Evolutionary conservation across 768 basidiomycete genomes (phyloP).

Genomic region (Serendipita indica): DNA sequence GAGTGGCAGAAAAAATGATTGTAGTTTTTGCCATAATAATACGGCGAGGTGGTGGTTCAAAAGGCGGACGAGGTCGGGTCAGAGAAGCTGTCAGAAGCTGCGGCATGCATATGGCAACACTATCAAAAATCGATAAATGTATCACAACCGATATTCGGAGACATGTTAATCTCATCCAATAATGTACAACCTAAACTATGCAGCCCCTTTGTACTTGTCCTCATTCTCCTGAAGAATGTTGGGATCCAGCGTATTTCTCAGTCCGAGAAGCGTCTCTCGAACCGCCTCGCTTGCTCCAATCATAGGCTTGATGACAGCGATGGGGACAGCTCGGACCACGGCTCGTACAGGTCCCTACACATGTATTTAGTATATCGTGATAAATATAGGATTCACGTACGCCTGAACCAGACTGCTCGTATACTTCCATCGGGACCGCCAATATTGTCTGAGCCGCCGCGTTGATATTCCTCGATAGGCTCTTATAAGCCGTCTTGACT

Average conservation of each 20-base stretch:
- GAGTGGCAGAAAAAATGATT: not conserved
- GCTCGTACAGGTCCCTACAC: constrained; percentile 77
- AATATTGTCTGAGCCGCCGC: constrained; percentile 97
- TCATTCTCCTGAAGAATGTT: constrained; percentile 66
- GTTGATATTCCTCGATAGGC: constrained; percentile 70
- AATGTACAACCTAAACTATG: not conserved
- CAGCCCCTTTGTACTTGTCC: constrained; percentile 75
- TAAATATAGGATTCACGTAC: constrained; percentile 29
- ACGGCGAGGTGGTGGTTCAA: too few relatives aligned
- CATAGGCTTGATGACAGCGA: constrained; percentile 94
- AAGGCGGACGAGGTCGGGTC: too few relatives aligned
- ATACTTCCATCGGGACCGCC: constrained; percentile 99
- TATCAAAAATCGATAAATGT: too few relatives aligned
- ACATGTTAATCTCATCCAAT: not conserved
- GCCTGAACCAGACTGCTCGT: constrained; percentile 85
- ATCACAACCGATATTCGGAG: not conserved
- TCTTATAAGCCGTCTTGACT: constrained; percentile 80
- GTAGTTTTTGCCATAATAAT: constrained; percentile 6
- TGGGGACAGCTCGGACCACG: constrained; percentile 92
- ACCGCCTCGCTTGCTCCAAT: constrained; percentile 96
- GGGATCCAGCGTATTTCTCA: constrained; percentile 88
- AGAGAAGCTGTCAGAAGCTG: too few relatives aligned
- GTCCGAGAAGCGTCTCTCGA: constrained; percentile 83
- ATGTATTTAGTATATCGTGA: constrained; percentile 1
- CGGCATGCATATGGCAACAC: too few relatives aligned